Evolutionary conservation across 352 stramenopile genomes (phyloP).

Genomic region (Globisporangium irregulare): DNA sequence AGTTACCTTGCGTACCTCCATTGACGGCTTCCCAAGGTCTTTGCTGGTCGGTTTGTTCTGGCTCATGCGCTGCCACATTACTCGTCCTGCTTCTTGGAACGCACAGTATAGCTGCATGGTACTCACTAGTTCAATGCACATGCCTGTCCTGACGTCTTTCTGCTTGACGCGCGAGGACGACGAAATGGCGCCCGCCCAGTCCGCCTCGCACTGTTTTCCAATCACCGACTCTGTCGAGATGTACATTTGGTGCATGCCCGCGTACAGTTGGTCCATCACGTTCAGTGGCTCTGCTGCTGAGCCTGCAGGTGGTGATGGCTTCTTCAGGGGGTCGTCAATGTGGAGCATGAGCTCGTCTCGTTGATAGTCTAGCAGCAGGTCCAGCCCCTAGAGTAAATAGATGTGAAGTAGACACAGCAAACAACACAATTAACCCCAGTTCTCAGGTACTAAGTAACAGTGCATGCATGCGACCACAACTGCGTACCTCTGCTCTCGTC

Average conservation of each 20-base stretch:
- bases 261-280: constrained; percentile 2
- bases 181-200: neutral
- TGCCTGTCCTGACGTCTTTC: neutral
- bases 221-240: neutral
- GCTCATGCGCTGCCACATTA: constrained; percentile 10
- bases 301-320: neutral
- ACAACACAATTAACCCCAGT: neutral
- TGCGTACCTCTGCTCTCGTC: neutral
- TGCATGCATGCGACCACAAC: neutral
- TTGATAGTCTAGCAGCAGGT: neutral
- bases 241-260: constrained; percentile 7
- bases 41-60: neutral
- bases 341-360: neutral
- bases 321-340: neutral
- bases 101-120: neutral
- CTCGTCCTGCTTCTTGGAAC: constrained; percentile 12
- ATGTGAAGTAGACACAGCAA: neutral
- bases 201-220: neutral
- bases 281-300: neutral
- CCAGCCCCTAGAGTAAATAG: neutral
- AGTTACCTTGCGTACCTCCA: neutral
- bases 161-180: neutral
- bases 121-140: constrained; percentile 3
- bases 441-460: neutral
- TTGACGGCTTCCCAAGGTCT: neutral